Base-by-base conservation (phyloP, 371 early-diverging fungal species). In the Encephalitozoon romaleae region DNA sequence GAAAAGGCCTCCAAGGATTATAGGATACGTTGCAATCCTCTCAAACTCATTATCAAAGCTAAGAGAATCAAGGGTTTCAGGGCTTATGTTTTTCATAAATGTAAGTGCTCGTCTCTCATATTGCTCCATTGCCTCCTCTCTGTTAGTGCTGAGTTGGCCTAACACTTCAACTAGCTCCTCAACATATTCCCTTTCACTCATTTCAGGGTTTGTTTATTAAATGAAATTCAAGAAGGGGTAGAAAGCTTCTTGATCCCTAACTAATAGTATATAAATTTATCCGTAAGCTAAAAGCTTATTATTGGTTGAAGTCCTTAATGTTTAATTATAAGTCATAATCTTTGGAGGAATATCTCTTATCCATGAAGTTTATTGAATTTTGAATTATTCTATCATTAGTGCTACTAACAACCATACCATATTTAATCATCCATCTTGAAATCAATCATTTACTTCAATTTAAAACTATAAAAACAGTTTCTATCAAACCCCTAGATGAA, bases 151-250 rank as follows among this genome's bases (percentile, higher is more conserved):
- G 11, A 59, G 59, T 12, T 6, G 59, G 18, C 38, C 28, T 15
- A 59, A 38, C 15, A 59, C 38, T 9, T 59, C 59, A n/a, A 59
- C 21, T 15, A 59, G 18, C 34, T 59, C 59, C 5, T 5, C 38
- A 18, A 59, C 32, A 38, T 18, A 15, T 59, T 59, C 59, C 15
- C 28, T 59, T 30, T 59, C 59, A 34, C 15, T 15, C 59, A 59
- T 59, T 15, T 15, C 28, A 38, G 59, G 59, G 59, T 34, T 59
- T 59, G 59, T 59, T 59, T 59, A 59, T 59, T 28, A 38, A 34
- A 18, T 59, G 21, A 54, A 54, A 59, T 47, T 47, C 49, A 47
- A 47, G 49, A 21, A 21, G 21, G 18, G 21, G 18, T 15, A 42
- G 9, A 15, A 12, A 8, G n/a, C n/a, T n/a, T n/a, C n/a, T n/a